phyloP scores from a whole-genome alignment of 179 eudicot species.

The Silene noctiflora region DNA sequence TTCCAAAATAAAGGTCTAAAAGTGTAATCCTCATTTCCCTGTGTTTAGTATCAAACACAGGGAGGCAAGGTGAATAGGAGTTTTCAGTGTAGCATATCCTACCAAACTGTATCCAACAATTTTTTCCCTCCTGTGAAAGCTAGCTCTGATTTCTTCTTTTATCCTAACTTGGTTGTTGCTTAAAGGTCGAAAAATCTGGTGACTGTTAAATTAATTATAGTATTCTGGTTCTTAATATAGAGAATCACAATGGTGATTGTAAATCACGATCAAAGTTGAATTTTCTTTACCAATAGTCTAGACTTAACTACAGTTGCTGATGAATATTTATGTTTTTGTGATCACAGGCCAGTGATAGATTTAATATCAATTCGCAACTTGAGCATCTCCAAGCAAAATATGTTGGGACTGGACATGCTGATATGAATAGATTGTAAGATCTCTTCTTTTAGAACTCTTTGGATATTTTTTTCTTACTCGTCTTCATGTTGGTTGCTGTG shows the following conservation, averaged over 20 bases:
- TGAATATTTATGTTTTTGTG: not conserved
- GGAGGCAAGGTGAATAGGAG: not conserved
- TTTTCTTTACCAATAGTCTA: not conserved
- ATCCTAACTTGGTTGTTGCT: not conserved
- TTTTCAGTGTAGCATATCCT: not conserved
- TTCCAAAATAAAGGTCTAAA: no score
- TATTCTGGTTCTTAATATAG: not conserved
- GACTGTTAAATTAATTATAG: not conserved
- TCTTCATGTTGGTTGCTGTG: not conserved
- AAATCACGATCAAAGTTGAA: not conserved
- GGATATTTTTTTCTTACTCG: not conserved
- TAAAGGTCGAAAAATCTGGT: not conserved
- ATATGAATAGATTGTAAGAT: conserved; percentile 77
- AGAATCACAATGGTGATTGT: not conserved
- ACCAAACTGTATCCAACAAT: not conserved
- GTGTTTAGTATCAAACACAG: not conserved
- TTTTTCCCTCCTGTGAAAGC: not conserved
- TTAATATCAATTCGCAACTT: conserved; percentile 92
- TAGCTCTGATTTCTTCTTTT: not conserved
- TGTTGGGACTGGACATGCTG: conserved; percentile 96
- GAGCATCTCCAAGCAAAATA: conserved; percentile 97
- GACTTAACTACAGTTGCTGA: not conserved
- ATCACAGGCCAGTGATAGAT: conserved; percentile 90
- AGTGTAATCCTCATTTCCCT: not conserved
- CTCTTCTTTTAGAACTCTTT: not conserved